These are phyloP conservation scores for Cordyceps cicadae DNA, from an alignment of 2,329 filamentous ascomycete genomes.

Conservation along the genomic window DNA sequence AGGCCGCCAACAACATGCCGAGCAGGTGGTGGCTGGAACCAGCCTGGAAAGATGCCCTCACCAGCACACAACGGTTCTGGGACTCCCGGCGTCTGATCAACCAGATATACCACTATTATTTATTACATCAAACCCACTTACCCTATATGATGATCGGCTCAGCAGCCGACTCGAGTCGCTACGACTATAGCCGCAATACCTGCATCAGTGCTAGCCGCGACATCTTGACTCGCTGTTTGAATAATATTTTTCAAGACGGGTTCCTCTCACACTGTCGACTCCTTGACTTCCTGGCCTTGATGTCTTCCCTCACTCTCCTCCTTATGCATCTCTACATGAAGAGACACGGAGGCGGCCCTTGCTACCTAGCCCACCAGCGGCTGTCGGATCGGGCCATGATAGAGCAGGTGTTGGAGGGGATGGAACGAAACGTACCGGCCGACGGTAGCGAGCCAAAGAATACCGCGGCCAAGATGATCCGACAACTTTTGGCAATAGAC, in stretches of 20 bases:
- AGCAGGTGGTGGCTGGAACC: slow-evolving; percentile 29
- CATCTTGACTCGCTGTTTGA: slow-evolving; percentile 27
- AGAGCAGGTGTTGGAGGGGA: slow-evolving; percentile 6
- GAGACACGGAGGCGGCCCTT: neutral
- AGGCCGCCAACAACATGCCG: slow-evolving; percentile 23
- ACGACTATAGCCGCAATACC: slow-evolving; percentile 27
- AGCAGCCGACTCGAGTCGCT: slow-evolving; percentile 14
- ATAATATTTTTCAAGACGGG: slow-evolving; percentile 23
- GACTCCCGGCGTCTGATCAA: slow-evolving; percentile 19
- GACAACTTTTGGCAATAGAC: neutral
- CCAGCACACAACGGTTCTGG: neutral
- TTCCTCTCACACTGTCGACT: slow-evolving; percentile 25
- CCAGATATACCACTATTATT: slow-evolving; percentile 31
- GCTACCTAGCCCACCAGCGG: slow-evolving; percentile 11
- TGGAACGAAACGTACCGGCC: neutral
- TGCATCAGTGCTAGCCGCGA: slow-evolving; percentile 32
- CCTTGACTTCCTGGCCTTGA: slow-evolving; percentile 30
- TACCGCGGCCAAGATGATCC: neutral
- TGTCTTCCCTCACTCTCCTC: slow-evolving; percentile 29
- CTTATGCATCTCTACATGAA: slow-evolving; percentile 27
- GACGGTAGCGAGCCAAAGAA: neutral
- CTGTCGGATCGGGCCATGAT: slow-evolving; percentile 13
- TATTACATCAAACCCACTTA: slow-evolving; percentile 32
- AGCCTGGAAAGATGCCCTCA: slow-evolving; percentile 16
- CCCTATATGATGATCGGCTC: slow-evolving; percentile 27